These are phyloP conservation scores for Echites panduratus DNA, from an alignment of 257 asterid species.

Conservation along the genomic window DNA sequence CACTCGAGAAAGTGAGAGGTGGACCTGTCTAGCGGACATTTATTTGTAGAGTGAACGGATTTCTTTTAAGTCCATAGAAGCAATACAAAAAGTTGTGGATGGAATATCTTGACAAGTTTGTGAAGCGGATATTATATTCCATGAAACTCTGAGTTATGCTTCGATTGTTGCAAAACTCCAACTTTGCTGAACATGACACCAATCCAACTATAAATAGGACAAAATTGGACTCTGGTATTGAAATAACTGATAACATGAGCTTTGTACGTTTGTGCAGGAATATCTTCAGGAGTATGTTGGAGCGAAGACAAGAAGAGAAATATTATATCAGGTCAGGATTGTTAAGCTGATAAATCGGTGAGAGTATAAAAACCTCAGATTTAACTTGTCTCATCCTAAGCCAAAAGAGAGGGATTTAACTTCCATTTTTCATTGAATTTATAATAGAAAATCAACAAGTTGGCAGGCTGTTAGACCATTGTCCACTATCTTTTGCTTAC, in stretches of 20 bases:
- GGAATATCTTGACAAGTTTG: neutral
- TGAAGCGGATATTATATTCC: neutral
- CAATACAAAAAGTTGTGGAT: neutral
- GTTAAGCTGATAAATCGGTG: neutral
- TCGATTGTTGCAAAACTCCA: neutral
- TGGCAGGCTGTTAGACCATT: neutral
- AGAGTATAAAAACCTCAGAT: neutral
- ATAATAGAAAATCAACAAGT: neutral
- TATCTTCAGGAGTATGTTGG: slow-evolving; percentile 88
- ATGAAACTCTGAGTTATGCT: neutral
- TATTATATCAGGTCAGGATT: slow-evolving; percentile 73
- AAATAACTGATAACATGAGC: slow-evolving; percentile 8
- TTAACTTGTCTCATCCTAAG: neutral
- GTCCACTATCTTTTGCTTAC: neutral
- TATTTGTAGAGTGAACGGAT: neutral
- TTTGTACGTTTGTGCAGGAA: slow-evolving; percentile 42
- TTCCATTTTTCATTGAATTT: neutral
- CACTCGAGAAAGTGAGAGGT: neutral
- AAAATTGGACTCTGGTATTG: neutral
- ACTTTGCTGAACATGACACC: neutral
- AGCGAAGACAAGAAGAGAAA: slow-evolving; percentile 64
- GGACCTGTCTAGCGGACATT: neutral
- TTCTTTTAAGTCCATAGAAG: neutral
- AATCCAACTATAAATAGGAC: neutral
- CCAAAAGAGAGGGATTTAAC: neutral